Base-by-base conservation (phyloP, 192 early-diverging fungal species). In the Backusella parvicylindrica region DNA sequence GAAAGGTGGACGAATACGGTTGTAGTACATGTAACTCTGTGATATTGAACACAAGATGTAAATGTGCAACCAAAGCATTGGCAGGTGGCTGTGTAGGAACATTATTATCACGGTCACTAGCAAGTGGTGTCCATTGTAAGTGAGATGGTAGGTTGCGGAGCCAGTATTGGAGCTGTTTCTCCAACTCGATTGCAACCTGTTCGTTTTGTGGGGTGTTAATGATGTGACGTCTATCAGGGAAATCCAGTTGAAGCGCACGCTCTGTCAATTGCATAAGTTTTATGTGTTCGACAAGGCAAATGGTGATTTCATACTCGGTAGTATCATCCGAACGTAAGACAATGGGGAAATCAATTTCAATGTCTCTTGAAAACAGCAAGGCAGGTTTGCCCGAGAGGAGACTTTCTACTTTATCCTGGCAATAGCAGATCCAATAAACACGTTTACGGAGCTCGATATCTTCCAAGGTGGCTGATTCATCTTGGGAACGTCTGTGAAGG, bases 341-440 rank as follows among this genome's bases (percentile, higher is more conserved):
- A 35, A 60, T 64, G 2, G 81, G 81, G 21, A 82, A 31, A 32
- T 71, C 70, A 16, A 79, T 49, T 21, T 64, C 49, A 23, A 78
- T 70, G 12, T 71, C 71, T 37, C 72, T 63, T 4, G 63, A 18
- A 11, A 36, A 28, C 30, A 82, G 18, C 26, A 76, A 71, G 32
- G 28, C 64, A 3, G 81, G 77, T 28, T 56, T 40, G 31, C 49
- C 50, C 0, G 36, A 38, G n/a, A 23, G 21, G n/a, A 77, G 30
- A 23, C 77, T 70, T 8, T 66, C 47, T 13, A 72, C 32, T 41
- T 82, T 82, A 33, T 82, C 81, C 8, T 76, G 21, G 21, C 73
- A 75, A 35, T 82, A 82, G 37, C 81, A 82, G 0, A 43, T 60
- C 81, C 81, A 82, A 21, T 75, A 74, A 26, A 78, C 70, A 15